Evolutionary conservation across 169 alveolate species (phyloP), one percentile per base, ranked within the genome.

Genomic region (Eimeria nieschulzi): DNA sequence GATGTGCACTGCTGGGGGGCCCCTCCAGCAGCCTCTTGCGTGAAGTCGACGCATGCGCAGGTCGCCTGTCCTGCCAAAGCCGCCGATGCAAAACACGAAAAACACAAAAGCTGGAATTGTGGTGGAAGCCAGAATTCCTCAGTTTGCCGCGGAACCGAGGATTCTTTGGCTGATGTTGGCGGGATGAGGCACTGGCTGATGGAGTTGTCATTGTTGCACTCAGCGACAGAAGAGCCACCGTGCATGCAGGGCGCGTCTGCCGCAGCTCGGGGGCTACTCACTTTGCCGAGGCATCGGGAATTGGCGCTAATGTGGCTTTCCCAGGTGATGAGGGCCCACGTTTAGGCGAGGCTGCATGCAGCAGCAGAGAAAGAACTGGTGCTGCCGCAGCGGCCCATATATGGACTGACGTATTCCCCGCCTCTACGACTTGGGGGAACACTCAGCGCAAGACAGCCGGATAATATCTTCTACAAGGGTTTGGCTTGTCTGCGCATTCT

Each of bases 301-400:
- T 17, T 76, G 70, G 85, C 85, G 51, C 63, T 76, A 39, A 53
- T 8, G 59, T 76, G 85, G 85, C 68, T 76, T 5, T 76, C 85
- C 53, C 85, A 76, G 68, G 7, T 76, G 7, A 23, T 76, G 39
- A 23, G 85, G 68, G 51, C 53, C 21, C 51, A 66, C 70, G 59
- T 19, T 7, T 17, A 68, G 46, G 53, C 53, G 12, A 9, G 33
- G 78, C 13, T n/a, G 25, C n/a, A 8, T 64, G 73, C 73, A 64
- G 73, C 73, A 64, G 73, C 73, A 59, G 68, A 33, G 3, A 33
- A 33, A 33, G 3, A 33, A 33, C 46, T 33, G 46, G 46, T 33
- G 46, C 46, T 33, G 46, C 46, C 46, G 46, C 0, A 33, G 46
- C 46, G 46, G 46, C 46, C 46, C 46, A 3, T 33, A 3, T 1